Conservation (phyloP, 352 stramenopile genomes). For the Globisporangium recalcitrans region DNA sequence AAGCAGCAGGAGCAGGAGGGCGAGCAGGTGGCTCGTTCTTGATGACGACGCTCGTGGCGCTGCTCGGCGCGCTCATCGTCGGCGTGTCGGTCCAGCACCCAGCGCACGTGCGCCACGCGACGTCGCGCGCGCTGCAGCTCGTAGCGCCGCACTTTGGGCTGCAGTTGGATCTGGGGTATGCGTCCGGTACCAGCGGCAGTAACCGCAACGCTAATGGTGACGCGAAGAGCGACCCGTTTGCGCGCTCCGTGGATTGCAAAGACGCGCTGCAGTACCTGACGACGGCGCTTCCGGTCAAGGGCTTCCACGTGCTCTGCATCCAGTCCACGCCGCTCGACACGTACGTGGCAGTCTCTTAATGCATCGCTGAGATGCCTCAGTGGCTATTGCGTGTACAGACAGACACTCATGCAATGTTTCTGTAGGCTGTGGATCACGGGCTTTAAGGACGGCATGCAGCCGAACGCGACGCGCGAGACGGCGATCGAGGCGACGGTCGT, state of each 20-base stretch:
- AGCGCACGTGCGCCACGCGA: constrained; percentile 1
- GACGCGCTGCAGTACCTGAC: constrained; percentile 42
- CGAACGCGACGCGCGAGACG: constrained; percentile 21
- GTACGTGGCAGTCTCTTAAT: constrained; percentile 20
- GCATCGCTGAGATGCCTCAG: not conserved
- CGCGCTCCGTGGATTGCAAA: constrained; percentile 25
- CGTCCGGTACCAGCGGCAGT: too few relatives aligned
- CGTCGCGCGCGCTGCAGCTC: constrained; percentile 8
- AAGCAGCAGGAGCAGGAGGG: too few relatives aligned
- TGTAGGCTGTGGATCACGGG: constrained; percentile 36
- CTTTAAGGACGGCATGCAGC: constrained; percentile 51
- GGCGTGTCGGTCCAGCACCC: constrained; percentile 1
- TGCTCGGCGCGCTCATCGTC: constrained; percentile 6
- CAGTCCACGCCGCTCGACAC: constrained; percentile 28
- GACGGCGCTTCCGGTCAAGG: constrained; percentile 44
- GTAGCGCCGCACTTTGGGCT: constrained; percentile 6
- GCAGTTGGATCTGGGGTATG: not conserved
- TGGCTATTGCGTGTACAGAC: not conserved
- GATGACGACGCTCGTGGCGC: not conserved
- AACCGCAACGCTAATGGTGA: not conserved
- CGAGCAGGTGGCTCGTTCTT: too few relatives aligned
- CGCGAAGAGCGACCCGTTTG: not conserved
- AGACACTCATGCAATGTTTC: not conserved
- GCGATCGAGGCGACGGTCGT: constrained; percentile 30
- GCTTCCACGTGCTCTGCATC: constrained; percentile 65